Conservation (phyloP, 2,329 filamentous ascomycete species). For the Cryphonectria radicalis region DNA sequence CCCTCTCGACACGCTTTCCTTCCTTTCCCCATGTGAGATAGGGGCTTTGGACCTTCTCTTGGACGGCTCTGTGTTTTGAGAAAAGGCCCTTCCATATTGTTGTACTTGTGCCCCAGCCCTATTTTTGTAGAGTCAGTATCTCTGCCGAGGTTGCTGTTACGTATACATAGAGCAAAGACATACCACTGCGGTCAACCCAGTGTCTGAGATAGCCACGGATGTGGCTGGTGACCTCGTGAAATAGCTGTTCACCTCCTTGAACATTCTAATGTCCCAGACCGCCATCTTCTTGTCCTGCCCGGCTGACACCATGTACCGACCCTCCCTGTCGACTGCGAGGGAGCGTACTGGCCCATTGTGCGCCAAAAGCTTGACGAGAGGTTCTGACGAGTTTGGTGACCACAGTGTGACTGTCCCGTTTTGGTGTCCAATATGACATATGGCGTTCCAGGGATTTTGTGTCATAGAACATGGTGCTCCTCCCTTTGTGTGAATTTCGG, state of each 20-base stretch:
- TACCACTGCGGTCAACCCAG: conserved; percentile 77
- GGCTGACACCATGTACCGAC: conserved; percentile 92
- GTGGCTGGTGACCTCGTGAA: conserved; percentile 81
- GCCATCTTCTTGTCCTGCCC: conserved; percentile 90
- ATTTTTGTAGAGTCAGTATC: conserved; percentile 4
- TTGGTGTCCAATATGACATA: conserved; percentile 90
- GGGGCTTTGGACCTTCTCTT: conserved; percentile 80
- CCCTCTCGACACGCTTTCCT: conserved; percentile 76
- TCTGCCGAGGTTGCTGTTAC: too few relatives aligned
- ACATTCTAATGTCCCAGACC: conserved; percentile 95
- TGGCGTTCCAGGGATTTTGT: conserved; percentile 91
- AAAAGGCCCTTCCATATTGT: conserved; percentile 93
- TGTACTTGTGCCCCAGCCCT: conserved; percentile 83
- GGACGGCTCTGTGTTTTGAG: conserved; percentile 70
- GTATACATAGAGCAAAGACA: background rate
- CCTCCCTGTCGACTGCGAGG: conserved; percentile 83
- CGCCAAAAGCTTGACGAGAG: conserved; percentile 87
- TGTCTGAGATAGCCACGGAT: conserved; percentile 86
- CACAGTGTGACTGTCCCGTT: conserved; percentile 94
- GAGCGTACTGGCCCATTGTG: conserved; percentile 88
- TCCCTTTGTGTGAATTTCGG: conserved; percentile 82
- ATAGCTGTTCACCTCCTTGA: conserved; percentile 90
- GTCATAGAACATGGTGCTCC: conserved; percentile 82
- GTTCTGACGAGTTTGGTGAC: conserved; percentile 88
- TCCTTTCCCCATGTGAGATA: conserved; percentile 95